These are phyloP conservation scores for Cucurbitaria berberidis DNA, from an alignment of 2,329 filamentous ascomycete species.

Conservation along the genomic window DNA sequence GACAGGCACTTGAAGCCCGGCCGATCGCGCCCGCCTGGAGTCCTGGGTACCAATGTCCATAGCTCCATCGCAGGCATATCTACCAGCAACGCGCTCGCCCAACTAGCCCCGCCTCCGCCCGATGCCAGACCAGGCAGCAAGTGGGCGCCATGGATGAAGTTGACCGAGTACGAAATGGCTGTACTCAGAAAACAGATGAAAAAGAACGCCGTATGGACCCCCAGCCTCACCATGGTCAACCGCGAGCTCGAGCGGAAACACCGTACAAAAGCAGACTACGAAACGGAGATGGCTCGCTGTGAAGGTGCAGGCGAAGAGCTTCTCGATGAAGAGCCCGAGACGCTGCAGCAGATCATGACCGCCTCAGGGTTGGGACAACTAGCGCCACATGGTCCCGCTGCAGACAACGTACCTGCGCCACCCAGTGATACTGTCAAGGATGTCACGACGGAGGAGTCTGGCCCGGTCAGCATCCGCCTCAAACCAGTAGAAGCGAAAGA, in stretches of 20 bases:
- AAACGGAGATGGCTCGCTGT: constrained; percentile 62
- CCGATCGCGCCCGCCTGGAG: constrained; percentile 50
- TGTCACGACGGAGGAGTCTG: constrained; percentile 62
- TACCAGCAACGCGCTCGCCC: constrained; percentile 66
- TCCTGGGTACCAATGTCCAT: constrained; percentile 60
- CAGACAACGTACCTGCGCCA: constrained; percentile 16
- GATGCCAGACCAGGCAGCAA: constrained; percentile 66
- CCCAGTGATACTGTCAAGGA: constrained; percentile 22
- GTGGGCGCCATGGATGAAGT: constrained; percentile 66
- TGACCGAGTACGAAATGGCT: constrained; percentile 72
- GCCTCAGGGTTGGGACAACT: constrained; percentile 24
- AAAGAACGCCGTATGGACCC: constrained; percentile 86
- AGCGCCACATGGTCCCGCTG: constrained; percentile 15
- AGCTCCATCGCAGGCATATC: constrained; percentile 63
- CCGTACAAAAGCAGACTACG: constrained; percentile 57
- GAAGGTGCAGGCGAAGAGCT: constrained; percentile 70
- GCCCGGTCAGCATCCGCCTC: constrained; percentile 74
- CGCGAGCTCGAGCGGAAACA: constrained; percentile 75
- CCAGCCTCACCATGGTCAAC: constrained; percentile 84
- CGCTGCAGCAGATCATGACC: constrained; percentile 29
- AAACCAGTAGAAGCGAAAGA: constrained; percentile 81
- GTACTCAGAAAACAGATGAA: constrained; percentile 85
- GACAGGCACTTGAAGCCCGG: constrained; percentile 50
- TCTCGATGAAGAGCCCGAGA: constrained; percentile 59
- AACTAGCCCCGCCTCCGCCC: constrained; percentile 64